A percentile compares a stretch with the other conserved stretches of the same genome.
Evolutionary conservation across 345 rosid species (phyloP).

Genomic region (Salix purpurea): DNA sequence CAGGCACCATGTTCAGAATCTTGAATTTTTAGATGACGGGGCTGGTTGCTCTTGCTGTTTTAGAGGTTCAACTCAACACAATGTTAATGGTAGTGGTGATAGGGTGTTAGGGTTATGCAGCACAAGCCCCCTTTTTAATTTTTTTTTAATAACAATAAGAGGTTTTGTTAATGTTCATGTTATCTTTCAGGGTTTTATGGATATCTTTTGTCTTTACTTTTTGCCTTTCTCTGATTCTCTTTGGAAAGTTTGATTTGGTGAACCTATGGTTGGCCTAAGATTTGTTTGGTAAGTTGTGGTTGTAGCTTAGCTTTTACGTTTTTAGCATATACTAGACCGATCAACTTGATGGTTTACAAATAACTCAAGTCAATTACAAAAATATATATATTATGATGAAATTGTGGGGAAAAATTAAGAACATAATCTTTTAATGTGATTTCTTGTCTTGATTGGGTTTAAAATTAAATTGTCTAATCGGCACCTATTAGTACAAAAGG

Average conservation of each 20-base stretch:
- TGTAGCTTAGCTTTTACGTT: too few relatives aligned
- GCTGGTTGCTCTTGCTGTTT: too few relatives aligned
- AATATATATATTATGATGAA: too few relatives aligned
- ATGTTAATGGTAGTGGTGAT: not conserved
- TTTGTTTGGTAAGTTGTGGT: not conserved
- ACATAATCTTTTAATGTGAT: too few relatives aligned
- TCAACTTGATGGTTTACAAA: too few relatives aligned
- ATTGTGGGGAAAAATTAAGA: too few relatives aligned
- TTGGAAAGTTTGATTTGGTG: not conserved
- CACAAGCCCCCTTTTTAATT: too few relatives aligned
- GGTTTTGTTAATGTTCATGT: not conserved
- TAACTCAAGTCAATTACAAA: too few relatives aligned
- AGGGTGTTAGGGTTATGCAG: not conserved
- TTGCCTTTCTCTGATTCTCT: not conserved
- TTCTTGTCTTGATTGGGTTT: too few relatives aligned
- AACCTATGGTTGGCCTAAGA: not conserved
- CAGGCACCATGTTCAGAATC: constrained; percentile 32
- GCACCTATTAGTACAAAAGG: too few relatives aligned
- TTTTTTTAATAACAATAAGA: not conserved
- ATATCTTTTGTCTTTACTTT: not conserved
- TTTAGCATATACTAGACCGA: too few relatives aligned
- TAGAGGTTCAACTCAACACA: not conserved
- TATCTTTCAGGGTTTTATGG: not conserved
- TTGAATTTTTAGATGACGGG: not conserved
- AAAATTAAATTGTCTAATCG: too few relatives aligned